Evolutionary conservation across 345 rosid genomes (phyloP), one percentile per base, ranked within the genome.

Genomic region (Salix brachista): DNA sequence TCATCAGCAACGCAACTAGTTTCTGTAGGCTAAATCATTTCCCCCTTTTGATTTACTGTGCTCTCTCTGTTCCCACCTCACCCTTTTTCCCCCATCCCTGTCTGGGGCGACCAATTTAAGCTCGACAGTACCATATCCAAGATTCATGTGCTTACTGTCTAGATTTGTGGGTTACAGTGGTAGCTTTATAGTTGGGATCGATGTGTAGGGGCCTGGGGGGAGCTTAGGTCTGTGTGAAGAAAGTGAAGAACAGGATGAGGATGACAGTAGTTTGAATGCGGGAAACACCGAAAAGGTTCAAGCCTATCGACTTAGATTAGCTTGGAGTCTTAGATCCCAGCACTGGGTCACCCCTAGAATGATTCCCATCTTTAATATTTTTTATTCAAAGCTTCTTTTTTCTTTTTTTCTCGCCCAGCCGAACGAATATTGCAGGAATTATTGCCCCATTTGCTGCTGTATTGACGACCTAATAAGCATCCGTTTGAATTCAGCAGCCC

Each of bases 191-290:
- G 70, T 65, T 78, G 50, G 60, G 70, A 36, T 36, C 37, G 37
- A 42, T 61, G 77, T 82, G 91, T 80, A 82, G 90, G 87, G 88
- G 87, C 82, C 84, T 70, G 26, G 80, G 65, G 76, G 13, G 4
- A 1, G 37, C 23, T 13, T n/a, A 71, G 28, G 37, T 25, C 8
- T 39, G 34, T 18, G 8, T 10, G 70, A 61, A 56, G 54, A 32
- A 67, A 76, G 77, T 74, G 72, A 85, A 69, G 14, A 79, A 69
- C 25, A 41, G 75, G 80, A 75, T 84, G 87, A 79, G 44, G 46
- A 42, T 42, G 46, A 10, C 46, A 42, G 46, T 84, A 84, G 87
- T 87, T 81, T 84, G 87, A 79, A 86, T 71, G 78, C 69, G 68
- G 81, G 86, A 81, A 75, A 85, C 88, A 86, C 84, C 64, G 26